phyloP scores from a whole-genome alignment of 2,329 filamentous ascomycete species.

The Lasiodiplodia hormozganensis region DNA sequence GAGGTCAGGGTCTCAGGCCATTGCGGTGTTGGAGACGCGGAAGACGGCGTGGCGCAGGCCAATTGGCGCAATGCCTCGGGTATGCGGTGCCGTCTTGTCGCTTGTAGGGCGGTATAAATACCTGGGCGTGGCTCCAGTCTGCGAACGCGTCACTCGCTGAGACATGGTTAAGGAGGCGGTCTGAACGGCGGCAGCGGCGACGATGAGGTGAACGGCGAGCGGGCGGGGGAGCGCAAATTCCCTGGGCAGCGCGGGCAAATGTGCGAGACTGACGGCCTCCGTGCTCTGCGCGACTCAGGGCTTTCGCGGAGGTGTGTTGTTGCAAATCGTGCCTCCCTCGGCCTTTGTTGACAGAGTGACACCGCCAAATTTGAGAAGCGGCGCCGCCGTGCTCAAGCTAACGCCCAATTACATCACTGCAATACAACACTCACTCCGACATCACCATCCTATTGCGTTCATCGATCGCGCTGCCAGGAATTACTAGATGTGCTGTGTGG shows the following conservation, averaged over 20 bases:
- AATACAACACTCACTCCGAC: background rate
- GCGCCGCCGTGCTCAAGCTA: slow-evolving; percentile 25
- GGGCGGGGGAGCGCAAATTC: slow-evolving; percentile 17
- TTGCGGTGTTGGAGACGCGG: background rate
- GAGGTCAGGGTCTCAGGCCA: slow-evolving; percentile 30
- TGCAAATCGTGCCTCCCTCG: slow-evolving; percentile 19
- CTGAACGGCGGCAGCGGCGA: background rate
- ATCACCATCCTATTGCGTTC: background rate
- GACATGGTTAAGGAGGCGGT: slow-evolving; percentile 40
- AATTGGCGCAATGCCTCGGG: slow-evolving; percentile 19
- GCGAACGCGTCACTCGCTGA: slow-evolving; percentile 53
- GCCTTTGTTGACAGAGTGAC: slow-evolving; percentile 15
- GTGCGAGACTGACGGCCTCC: slow-evolving; percentile 22
- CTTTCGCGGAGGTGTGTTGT: slow-evolving; percentile 13
- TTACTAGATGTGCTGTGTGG: background rate
- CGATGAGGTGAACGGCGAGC: background rate
- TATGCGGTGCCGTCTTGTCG: slow-evolving; percentile 20
- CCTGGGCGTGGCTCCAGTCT: slow-evolving; percentile 58
- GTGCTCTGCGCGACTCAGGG: slow-evolving; percentile 23
- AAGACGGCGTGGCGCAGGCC: slow-evolving; percentile 17
- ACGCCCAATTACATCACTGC: slow-evolving; percentile 18
- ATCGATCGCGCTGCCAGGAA: background rate
- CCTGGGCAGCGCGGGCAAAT: slow-evolving; percentile 5
- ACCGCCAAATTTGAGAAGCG: slow-evolving; percentile 20
- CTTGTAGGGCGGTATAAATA: slow-evolving; percentile 38